phyloP scores from a whole-genome alignment of 2,329 filamentous ascomycete species.

The Plectosphaerella plurivora region DNA sequence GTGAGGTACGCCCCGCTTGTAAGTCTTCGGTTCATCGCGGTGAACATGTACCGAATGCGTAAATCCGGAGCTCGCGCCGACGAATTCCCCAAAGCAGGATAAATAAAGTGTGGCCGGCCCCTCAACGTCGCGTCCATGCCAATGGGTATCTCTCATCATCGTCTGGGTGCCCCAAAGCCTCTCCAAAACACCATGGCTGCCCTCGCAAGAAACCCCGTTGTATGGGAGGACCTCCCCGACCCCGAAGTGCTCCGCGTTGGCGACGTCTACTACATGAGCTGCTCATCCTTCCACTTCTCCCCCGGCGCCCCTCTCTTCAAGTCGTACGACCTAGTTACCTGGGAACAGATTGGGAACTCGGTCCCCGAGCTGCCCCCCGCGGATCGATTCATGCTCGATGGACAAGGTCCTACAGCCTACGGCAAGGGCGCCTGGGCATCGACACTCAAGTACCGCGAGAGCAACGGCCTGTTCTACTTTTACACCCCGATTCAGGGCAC shows the following conservation, averaged over 20 bases:
- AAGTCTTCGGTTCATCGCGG: too few species aligned
- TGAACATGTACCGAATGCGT: too few species aligned
- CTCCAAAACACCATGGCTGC: too few species aligned
- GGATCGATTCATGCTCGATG: conserved; percentile 35
- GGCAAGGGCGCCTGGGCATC: conserved; percentile 53
- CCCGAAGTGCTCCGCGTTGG: conserved; percentile 43
- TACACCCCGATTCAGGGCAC: conserved; percentile 8
- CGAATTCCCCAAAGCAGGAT: too few species aligned
- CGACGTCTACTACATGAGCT: conserved; percentile 44
- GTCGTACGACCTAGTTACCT: conserved; percentile 47
- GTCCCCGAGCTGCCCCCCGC: conserved; percentile 35
- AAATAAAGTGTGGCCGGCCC: too few species aligned
- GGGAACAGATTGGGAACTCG: conserved; percentile 33
- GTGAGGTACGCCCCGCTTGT: too few species aligned
- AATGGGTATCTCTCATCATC: too few species aligned
- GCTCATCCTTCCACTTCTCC: conserved; percentile 47
- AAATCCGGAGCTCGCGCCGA: too few species aligned
- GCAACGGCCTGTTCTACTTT: conserved; percentile 9
- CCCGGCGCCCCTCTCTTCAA: conserved; percentile 47
- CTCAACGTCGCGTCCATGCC: too few species aligned
- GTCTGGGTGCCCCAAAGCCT: too few species aligned
- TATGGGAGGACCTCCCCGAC: conserved; percentile 48
- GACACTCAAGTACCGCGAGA: conserved; percentile 34
- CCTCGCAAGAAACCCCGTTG: conserved; percentile 33
- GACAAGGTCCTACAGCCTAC: conserved; percentile 35